Evolutionary conservation across 106 monocot species (phyloP).

Genomic region (Dactylorhiza incarnata): DNA sequence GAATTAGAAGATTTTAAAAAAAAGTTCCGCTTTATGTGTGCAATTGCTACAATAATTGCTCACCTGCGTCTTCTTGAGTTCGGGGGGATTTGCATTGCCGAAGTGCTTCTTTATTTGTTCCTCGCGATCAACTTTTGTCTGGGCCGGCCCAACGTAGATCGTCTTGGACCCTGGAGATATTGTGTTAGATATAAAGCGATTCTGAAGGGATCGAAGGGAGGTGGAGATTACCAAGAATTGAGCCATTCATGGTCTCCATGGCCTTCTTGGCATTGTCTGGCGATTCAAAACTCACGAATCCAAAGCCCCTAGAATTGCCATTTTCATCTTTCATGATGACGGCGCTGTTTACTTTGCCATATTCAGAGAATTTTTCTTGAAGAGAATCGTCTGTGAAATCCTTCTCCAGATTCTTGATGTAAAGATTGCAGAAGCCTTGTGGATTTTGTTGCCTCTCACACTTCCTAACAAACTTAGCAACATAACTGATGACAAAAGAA

Average conservation of each 20-base stretch:
- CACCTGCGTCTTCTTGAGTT: background rate
- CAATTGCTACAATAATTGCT: background rate
- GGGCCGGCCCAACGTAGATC: slow-evolving; percentile 45
- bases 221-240: slow-evolving; percentile 27
- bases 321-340: slow-evolving; percentile 38
- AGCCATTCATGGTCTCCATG: slow-evolving; percentile 37
- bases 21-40: too few species aligned
- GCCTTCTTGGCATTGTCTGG: slow-evolving; percentile 40
- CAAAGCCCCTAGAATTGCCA: slow-evolving; percentile 51
- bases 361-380: slow-evolving; percentile 35
- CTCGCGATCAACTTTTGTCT: slow-evolving; percentile 38
- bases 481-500: slow-evolving; percentile 33
- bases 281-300: slow-evolving; percentile 50
- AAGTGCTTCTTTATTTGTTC: slow-evolving; percentile 13
- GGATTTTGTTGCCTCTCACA: slow-evolving; percentile 19
- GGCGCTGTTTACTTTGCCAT: slow-evolving; percentile 42
- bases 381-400: slow-evolving; percentile 37
- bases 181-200: background rate
- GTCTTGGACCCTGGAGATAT: slow-evolving; percentile 31
- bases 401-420: slow-evolving; percentile 54
- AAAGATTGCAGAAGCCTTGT: slow-evolving; percentile 34
- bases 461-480: slow-evolving; percentile 53
- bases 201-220: background rate
- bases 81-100: background rate
- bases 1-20: background rate